Evolutionary conservation across 139 green algal species (phyloP).

Genomic region (Picochlorum costavermella): DNA sequence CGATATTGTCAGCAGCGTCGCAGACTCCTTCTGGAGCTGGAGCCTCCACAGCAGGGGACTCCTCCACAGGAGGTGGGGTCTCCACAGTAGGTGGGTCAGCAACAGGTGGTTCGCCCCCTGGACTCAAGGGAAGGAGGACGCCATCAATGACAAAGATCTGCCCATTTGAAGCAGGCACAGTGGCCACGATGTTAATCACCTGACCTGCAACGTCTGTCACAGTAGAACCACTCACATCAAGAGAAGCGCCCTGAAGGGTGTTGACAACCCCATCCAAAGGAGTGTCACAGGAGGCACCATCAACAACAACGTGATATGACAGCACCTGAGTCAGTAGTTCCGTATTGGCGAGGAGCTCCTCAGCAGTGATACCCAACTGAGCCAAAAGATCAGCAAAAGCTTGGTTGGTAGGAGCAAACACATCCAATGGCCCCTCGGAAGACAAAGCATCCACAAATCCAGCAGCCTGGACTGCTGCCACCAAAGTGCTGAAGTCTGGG

Average conservation of each 20-base stretch:
- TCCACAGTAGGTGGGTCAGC: not conserved
- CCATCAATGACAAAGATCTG: slow-evolving; percentile 22
- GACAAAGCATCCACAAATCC: slow-evolving; percentile 16
- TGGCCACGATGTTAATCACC: slow-evolving; percentile 13
- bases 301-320: slow-evolving; percentile 37
- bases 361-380: slow-evolving; percentile 24
- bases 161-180: slow-evolving; percentile 16
- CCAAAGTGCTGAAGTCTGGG: slow-evolving; percentile 17
- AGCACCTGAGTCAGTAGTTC: slow-evolving; percentile 11
- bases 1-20: slow-evolving; percentile 5
- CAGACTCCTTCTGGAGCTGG: no score
- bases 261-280: slow-evolving; percentile 10
- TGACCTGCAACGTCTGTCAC: not conserved
- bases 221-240: not conserved
- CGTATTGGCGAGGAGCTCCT: slow-evolving; percentile 20
- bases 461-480: slow-evolving; percentile 5
- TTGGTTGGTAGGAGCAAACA: slow-evolving; percentile 47
- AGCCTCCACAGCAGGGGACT: not conserved
- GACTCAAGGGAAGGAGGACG: slow-evolving; percentile 5
- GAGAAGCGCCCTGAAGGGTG: not conserved
- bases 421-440: slow-evolving; percentile 18
- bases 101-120: not conserved
- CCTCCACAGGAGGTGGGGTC: no score
- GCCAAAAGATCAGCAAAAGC: slow-evolving; percentile 27
- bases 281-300: slow-evolving; percentile 7